Conservation (phyloP, 495 filamentous ascomycete species). For the Xylaria grammica region DNA sequence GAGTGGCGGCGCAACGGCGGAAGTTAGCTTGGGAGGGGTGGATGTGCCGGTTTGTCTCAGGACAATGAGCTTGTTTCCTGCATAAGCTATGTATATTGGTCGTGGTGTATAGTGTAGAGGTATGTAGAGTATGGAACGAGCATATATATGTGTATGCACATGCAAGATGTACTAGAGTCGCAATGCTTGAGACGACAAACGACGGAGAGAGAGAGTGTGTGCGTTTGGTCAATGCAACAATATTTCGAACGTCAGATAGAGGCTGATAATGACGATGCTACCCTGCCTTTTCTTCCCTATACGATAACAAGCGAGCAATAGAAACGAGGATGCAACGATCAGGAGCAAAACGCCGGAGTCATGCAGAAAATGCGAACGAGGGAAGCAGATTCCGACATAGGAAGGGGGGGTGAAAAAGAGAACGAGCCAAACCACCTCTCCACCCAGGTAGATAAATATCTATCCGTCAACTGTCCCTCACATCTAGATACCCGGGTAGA, state of each 20-base stretch:
- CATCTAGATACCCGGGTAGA: too few relatives aligned
- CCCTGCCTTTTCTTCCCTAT: not conserved
- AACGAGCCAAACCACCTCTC: too few relatives aligned
- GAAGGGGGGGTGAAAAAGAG: too few relatives aligned
- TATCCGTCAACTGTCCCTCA: too few relatives aligned
- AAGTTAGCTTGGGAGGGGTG: not conserved
- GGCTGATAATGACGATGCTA: constrained; percentile 15
- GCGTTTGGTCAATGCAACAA: constrained; percentile 3
- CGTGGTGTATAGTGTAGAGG: not conserved
- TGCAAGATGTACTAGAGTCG: constrained; percentile 16
- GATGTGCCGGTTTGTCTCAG: constrained; percentile 11
- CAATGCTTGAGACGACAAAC: constrained; percentile 6
- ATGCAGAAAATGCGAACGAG: not conserved
- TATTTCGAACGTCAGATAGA: not conserved
- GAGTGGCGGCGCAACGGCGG: constrained; percentile 13
- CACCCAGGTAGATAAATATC: too few relatives aligned
- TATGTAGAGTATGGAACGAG: not conserved
- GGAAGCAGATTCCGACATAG: too few relatives aligned
- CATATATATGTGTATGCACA: constrained; percentile 7
- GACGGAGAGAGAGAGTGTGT: not conserved
- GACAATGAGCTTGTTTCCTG: constrained; percentile 16
- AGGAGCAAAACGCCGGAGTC: not conserved
- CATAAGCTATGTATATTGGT: not conserved
- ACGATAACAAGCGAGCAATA: not conserved
- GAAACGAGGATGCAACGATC: not conserved